Conservation (phyloP, 768 basidiomycete species). For the Podaxis carcinomalis region DNA sequence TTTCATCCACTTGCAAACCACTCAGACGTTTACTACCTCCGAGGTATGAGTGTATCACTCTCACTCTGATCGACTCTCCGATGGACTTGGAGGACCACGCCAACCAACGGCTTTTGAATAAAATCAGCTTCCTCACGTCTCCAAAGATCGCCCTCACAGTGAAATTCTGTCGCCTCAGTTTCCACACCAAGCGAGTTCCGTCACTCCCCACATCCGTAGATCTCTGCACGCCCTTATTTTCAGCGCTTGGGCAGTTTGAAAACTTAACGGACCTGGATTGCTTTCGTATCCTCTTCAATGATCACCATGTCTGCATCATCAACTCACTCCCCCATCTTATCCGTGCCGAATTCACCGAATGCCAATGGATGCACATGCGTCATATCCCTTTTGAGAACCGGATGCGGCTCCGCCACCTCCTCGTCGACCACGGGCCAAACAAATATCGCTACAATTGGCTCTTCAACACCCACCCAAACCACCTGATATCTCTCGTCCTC, state of each 20-base stretch:
- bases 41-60: background rate
- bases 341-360: conserved; percentile 7
- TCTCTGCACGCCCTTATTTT: background rate
- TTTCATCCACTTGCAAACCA: background rate
- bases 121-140: conserved; percentile 4
- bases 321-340: background rate
- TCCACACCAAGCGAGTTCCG: background rate
- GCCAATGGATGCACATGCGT: background rate
- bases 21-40: background rate
- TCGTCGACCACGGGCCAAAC: conserved; percentile 6
- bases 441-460: conserved; percentile 7
- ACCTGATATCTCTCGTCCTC: conserved; percentile 2
- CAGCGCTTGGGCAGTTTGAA: background rate
- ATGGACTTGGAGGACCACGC: background rate
- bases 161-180: background rate
- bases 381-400: conserved; percentile 4
- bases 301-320: background rate
- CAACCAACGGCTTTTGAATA: background rate
- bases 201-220: background rate
- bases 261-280: conserved; percentile 6
- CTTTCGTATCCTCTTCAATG: conserved; percentile 8
- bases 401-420: conserved; percentile 6
- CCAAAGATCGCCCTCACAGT: background rate
- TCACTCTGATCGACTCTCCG: conserved; percentile 1
- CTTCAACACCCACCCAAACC: conserved; percentile 7